Percentiles rank a stretch among this genome's conserved stretches.
Evolutionary conservation across 1,139 yeast genomes (phyloP).

Genomic region (Saccharomyces hybrid): DNA sequence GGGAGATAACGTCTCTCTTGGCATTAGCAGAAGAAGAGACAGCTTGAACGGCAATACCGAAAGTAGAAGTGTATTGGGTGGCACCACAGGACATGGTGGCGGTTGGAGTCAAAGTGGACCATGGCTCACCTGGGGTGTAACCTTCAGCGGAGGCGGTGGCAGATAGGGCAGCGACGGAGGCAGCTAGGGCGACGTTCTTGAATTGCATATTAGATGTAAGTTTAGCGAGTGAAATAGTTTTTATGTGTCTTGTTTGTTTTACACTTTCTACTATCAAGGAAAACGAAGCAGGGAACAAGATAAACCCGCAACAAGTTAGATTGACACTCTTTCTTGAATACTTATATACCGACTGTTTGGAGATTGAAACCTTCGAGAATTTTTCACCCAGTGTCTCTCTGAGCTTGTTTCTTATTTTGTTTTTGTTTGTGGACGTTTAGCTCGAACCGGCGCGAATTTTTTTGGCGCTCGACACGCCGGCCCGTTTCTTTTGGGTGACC

Average conservation of each 20-base stretch:
- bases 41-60: slow-evolving; percentile 39
- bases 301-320: not conserved
- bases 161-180: slow-evolving; percentile 28
- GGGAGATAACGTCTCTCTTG: slow-evolving; percentile 19
- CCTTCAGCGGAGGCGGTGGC: slow-evolving; percentile 28
- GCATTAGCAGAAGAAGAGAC: slow-evolving; percentile 14
- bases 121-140: slow-evolving; percentile 29
- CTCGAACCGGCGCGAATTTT: not conserved
- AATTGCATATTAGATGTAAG: slow-evolving; percentile 23
- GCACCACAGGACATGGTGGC: slow-evolving; percentile 33
- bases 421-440: not conserved
- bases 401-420: not conserved
- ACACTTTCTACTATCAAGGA: not conserved
- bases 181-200: slow-evolving; percentile 21
- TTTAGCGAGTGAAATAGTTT: not conserved
- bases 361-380: not conserved
- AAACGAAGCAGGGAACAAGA: not conserved
- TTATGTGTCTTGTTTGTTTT: not conserved
- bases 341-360: not conserved
- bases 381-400: not conserved
- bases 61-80: slow-evolving; percentile 40
- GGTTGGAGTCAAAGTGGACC: slow-evolving; percentile 36
- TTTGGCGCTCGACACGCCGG: not conserved
- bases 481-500: not conserved
- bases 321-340: not conserved